Evolutionary conservation across 345 rosid species (phyloP).

Genomic region (Linum usitatissimum): DNA sequence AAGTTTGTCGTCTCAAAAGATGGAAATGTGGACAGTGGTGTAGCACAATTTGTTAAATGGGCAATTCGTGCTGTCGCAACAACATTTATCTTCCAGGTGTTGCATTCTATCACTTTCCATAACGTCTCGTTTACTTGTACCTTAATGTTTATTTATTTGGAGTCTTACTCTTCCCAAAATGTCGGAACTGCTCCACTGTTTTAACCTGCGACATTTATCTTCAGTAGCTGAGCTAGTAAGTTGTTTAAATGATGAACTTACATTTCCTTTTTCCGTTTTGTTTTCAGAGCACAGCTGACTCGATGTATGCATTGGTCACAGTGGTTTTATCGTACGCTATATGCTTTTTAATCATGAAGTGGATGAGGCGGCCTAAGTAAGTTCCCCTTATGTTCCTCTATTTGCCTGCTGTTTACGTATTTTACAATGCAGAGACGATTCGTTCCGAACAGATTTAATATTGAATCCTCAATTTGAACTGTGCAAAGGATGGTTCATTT

Average conservation of each 20-base stretch:
- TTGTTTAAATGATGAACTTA: not conserved
- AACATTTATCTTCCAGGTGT: slow-evolving; percentile 64
- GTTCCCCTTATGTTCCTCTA: slow-evolving; percentile 11
- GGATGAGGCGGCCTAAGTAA: slow-evolving; percentile 22
- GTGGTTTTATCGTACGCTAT: slow-evolving; percentile 26
- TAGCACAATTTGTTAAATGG: slow-evolving; percentile 92
- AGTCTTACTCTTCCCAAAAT: not conserved
- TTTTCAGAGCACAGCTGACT: slow-evolving; percentile 67
- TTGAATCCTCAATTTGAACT: no score
- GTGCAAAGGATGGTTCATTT: no score
- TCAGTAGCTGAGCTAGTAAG: no score
- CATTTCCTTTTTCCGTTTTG: slow-evolving; percentile 2
- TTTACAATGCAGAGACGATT: not conserved
- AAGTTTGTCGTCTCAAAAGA: slow-evolving; percentile 67
- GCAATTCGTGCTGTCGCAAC: slow-evolving; percentile 70
- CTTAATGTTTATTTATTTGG: not conserved
- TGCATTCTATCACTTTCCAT: slow-evolving; percentile 2
- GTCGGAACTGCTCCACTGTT: no score
- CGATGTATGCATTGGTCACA: slow-evolving; percentile 39
- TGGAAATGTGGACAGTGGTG: slow-evolving; percentile 67
- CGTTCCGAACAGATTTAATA: not conserved
- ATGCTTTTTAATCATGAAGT: slow-evolving; percentile 29
- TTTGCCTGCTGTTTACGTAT: not conserved
- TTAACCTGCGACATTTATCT: no score
- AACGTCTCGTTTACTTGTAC: not conserved